These are phyloP conservation scores for Nitzschia inconspicua DNA, from an alignment of 108 stramenopile genomes.

Conservation along the genomic window DNA sequence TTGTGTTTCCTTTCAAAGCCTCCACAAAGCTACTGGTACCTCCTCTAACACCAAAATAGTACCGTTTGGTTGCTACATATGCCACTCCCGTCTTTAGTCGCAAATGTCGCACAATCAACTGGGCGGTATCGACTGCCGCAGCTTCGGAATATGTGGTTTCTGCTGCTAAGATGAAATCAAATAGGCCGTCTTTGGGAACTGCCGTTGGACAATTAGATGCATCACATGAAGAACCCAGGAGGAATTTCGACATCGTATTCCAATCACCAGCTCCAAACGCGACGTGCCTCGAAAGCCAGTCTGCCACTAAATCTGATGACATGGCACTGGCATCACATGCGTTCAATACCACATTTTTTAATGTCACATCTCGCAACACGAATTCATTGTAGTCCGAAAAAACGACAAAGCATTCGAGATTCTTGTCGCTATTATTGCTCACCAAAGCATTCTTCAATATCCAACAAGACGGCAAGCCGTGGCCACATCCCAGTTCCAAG, in stretches of 20 bases:
- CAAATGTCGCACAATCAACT: conserved; percentile 52
- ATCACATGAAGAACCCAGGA: conserved; percentile 5
- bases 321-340: conserved; percentile 2
- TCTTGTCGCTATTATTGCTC: background rate
- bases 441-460: conserved; percentile 38
- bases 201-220: background rate
- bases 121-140: conserved; percentile 67
- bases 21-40: conserved; percentile 32
- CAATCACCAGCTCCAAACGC: conserved; percentile 65
- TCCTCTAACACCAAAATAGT: conserved; percentile 87
- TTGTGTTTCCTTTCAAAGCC: background rate
- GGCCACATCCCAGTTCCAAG: conserved; percentile 77
- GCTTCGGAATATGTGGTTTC: conserved; percentile 75
- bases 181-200: conserved; percentile 35
- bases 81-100: conserved; percentile 53
- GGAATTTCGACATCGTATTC: conserved; percentile 51
- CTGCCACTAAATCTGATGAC: background rate
- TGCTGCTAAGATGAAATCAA: conserved; percentile 74
- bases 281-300: conserved; percentile 28
- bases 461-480: conserved; percentile 67
- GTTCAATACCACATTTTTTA: conserved; percentile 55
- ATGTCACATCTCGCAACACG: conserved; percentile 48
- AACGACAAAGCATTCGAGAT: conserved; percentile 16
- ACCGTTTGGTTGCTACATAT: conserved; percentile 76
- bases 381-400: conserved; percentile 76